These are phyloP conservation scores for Phytopythium cucurbitacearum DNA, from an alignment of 352 stramenopile species.

Conservation along the genomic window DNA sequence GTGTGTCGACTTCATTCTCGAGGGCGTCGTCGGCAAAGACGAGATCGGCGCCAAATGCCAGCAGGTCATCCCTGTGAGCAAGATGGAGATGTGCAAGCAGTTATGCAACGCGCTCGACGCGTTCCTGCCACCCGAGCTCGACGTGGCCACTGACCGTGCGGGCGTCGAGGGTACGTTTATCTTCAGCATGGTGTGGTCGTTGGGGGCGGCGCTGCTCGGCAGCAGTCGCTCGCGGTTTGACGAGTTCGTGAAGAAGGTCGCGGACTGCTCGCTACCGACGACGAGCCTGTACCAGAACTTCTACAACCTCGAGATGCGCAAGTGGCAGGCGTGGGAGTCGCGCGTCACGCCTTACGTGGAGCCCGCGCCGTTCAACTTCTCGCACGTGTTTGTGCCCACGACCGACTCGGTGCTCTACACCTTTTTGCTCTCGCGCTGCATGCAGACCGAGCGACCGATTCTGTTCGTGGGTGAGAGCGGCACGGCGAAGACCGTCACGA, in stretches of 20 bases:
- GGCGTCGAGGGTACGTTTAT: constrained; percentile 91
- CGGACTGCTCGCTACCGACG: constrained; percentile 66
- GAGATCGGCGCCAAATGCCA: constrained; percentile 89
- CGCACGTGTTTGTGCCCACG: constrained; percentile 94
- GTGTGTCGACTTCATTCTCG: constrained; percentile 92
- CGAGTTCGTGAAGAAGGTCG: constrained; percentile 88
- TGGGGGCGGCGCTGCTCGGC: constrained; percentile 86
- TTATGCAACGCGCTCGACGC: constrained; percentile 90
- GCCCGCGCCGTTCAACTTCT: constrained; percentile 92
- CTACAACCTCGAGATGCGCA: constrained; percentile 86
- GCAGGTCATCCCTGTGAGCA: constrained; percentile 92
- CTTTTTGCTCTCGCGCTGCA: constrained; percentile 87
- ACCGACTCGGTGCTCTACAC: constrained; percentile 94
- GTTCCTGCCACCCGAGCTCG: constrained; percentile 66
- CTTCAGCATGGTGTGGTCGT: constrained; percentile 92
- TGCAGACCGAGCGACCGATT: constrained; percentile 85
- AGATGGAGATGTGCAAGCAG: constrained; percentile 96
- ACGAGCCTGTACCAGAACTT: constrained; percentile 87
- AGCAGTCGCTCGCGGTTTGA: constrained; percentile 83
- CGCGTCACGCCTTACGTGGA: constrained; percentile 88
- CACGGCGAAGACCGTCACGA: constrained; percentile 95
- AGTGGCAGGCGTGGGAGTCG: constrained; percentile 90
- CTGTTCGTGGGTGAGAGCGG: constrained; percentile 93
- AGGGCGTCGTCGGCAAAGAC: constrained; percentile 84
- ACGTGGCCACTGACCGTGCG: constrained; percentile 37